Conservation (phyloP, 2,329 filamentous ascomycete species). For the Sarocladium oryzae region DNA sequence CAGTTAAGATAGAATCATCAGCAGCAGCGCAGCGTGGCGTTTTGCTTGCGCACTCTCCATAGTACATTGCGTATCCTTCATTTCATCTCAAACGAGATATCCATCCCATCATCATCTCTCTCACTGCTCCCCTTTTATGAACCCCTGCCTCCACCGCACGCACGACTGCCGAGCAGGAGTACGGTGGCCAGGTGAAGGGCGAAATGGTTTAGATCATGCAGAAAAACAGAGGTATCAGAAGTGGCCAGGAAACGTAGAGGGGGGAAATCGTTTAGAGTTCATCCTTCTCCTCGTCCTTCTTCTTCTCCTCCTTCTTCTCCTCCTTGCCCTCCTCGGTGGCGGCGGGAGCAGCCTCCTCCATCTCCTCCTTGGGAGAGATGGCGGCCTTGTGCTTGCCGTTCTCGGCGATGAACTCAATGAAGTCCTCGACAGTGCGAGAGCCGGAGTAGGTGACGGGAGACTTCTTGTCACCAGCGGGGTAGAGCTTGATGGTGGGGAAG, state of each 20-base stretch:
- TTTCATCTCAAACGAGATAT: neutral
- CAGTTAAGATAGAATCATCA: slow-evolving; percentile 6
- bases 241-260: neutral
- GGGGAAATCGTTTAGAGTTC: slow-evolving; percentile 57
- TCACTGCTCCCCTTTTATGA: neutral
- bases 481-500: slow-evolving; percentile 99
- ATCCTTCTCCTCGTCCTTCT: slow-evolving; percentile 46
- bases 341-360: slow-evolving; percentile 49
- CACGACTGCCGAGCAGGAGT: neutral
- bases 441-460: slow-evolving; percentile 82
- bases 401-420: slow-evolving; percentile 88
- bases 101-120: neutral
- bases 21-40: neutral
- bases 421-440: slow-evolving; percentile 82
- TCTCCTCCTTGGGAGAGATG: slow-evolving; percentile 49
- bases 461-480: slow-evolving; percentile 82
- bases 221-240: neutral
- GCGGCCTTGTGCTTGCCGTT: slow-evolving; percentile 85
- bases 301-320: slow-evolving; percentile 40
- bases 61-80: neutral
- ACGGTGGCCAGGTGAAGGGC: neutral
- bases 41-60: neutral
- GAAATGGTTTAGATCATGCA: neutral
- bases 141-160: neutral
- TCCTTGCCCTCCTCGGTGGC: slow-evolving; percentile 41